Conservation (phyloP, 495 filamentous ascomycete genomes). For the Aspergillus carlsbadensis region DNA sequence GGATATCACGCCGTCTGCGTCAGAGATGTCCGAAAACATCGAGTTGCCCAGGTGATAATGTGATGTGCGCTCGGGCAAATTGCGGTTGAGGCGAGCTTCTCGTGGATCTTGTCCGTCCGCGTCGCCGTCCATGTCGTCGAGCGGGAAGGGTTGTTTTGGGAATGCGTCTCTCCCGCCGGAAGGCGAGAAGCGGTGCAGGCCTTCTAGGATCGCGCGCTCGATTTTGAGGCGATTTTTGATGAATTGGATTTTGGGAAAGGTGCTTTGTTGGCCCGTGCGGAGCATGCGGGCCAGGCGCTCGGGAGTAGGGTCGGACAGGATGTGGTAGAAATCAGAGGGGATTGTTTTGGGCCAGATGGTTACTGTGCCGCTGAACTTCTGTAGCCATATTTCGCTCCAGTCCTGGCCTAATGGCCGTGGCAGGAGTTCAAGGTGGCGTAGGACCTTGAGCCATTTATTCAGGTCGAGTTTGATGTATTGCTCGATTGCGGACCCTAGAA, state of each 20-base stretch:
- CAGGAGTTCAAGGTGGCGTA: slow-evolving; percentile 87
- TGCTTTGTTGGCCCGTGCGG: slow-evolving; percentile 77
- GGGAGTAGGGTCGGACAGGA: slow-evolving; percentile 77
- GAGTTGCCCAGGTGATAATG: slow-evolving; percentile 21
- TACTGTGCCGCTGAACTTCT: slow-evolving; percentile 89
- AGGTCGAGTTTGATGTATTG: slow-evolving; percentile 94
- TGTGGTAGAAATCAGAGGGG: slow-evolving; percentile 75
- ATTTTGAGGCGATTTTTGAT: slow-evolving; percentile 81
- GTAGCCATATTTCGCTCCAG: slow-evolving; percentile 94
- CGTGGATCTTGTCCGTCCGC: slow-evolving; percentile 20
- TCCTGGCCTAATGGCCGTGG: slow-evolving; percentile 92
- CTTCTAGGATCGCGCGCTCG: slow-evolving; percentile 75
- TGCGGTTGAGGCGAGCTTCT: slow-evolving; percentile 31
- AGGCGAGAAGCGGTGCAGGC: slow-evolving; percentile 55
- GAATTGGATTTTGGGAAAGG: slow-evolving; percentile 89
- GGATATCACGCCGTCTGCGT: slow-evolving; percentile 11
- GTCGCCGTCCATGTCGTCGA: not conserved
- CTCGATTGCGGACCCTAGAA: slow-evolving; percentile 85
- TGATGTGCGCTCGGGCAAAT: slow-evolving; percentile 31
- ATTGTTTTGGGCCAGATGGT: slow-evolving; percentile 89
- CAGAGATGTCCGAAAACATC: slow-evolving; percentile 10
- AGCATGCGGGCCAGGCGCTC: slow-evolving; percentile 83
- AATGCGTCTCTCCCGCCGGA: slow-evolving; percentile 27
- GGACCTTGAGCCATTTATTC: slow-evolving; percentile 93
- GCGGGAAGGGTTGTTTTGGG: slow-evolving; percentile 19